Evolutionary conservation across 2,329 filamentous ascomycete genomes (phyloP).

Genomic region (Aspergillus persii): DNA sequence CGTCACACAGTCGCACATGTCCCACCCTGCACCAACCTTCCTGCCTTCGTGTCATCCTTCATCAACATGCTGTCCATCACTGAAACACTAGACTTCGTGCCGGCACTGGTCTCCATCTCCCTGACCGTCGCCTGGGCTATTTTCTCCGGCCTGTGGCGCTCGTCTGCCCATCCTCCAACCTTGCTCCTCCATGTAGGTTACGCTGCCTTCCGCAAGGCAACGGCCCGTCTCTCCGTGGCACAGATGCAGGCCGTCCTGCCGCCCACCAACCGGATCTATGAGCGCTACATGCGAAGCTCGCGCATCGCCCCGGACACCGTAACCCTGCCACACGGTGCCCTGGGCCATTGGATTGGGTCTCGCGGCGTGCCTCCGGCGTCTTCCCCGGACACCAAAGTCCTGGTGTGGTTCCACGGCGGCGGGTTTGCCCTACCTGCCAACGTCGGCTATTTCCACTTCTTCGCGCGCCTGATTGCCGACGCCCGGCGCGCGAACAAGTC

Average conservation of each 20-base stretch:
- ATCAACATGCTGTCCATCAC: slow-evolving; percentile 23
- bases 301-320: slow-evolving; percentile 27
- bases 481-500: slow-evolving; percentile 44
- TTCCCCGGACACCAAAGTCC: slow-evolving; percentile 26
- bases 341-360: slow-evolving; percentile 41
- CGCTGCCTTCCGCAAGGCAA: slow-evolving; percentile 33
- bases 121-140: slow-evolving; percentile 28
- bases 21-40: neutral
- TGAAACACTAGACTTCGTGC: slow-evolving; percentile 35
- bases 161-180: slow-evolving; percentile 28
- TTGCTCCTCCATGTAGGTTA: slow-evolving; percentile 36
- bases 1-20: neutral
- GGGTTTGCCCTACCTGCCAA: slow-evolving; percentile 54
- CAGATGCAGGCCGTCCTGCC: slow-evolving; percentile 34
- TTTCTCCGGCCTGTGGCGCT: slow-evolving; percentile 28
- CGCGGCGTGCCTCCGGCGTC: slow-evolving; percentile 20
- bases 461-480: slow-evolving; percentile 44
- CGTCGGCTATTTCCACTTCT: slow-evolving; percentile 50
- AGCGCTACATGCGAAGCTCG: slow-evolving; percentile 24
- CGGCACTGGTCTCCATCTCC: slow-evolving; percentile 28
- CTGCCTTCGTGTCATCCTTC: slow-evolving; percentile 16
- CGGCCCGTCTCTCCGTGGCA: slow-evolving; percentile 22
- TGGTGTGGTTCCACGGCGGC: slow-evolving; percentile 48
- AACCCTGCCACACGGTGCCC: slow-evolving; percentile 31
- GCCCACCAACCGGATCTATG: slow-evolving; percentile 29